These are phyloP conservation scores for Maudiozyma humilis DNA, from an alignment of 1,139 yeast species.

Conservation along the genomic window DNA sequence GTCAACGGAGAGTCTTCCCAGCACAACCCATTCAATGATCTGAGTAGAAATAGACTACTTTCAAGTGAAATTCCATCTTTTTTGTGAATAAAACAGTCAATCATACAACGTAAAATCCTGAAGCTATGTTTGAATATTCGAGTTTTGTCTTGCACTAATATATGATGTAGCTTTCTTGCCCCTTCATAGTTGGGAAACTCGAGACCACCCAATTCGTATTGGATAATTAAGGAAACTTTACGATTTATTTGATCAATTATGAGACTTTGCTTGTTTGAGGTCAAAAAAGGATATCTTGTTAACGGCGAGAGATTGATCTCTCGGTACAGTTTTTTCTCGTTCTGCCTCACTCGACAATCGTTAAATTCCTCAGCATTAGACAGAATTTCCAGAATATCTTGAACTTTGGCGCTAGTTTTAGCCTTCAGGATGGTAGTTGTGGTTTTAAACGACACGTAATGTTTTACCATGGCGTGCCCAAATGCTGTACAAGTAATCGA, in stretches of 20 bases:
- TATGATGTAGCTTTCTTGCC: constrained; percentile 33
- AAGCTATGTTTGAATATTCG: constrained; percentile 35
- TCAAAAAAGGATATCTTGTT: constrained; percentile 31
- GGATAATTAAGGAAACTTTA: constrained; percentile 36
- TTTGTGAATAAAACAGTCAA: constrained; percentile 37
- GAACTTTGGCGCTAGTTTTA: constrained; percentile 13
- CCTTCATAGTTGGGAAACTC: constrained; percentile 39
- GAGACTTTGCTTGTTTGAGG: constrained; percentile 23
- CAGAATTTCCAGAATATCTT: constrained; percentile 29
- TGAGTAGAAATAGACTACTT: constrained; percentile 32
- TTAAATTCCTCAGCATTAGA: constrained; percentile 37
- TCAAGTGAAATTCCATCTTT: constrained; percentile 36
- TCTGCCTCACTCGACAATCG: constrained; percentile 35
- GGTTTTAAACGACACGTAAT: constrained; percentile 39
- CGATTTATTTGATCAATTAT: constrained; percentile 25
- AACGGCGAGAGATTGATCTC: constrained; percentile 36
- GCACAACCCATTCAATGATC: constrained; percentile 37
- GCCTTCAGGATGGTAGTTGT: constrained; percentile 33
- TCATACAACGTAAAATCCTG: constrained; percentile 37
- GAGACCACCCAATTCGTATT: constrained; percentile 41
- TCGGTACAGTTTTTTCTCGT: constrained; percentile 39
- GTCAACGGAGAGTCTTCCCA: constrained; percentile 43
- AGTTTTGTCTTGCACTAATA: constrained; percentile 38
- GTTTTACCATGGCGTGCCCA: constrained; percentile 42
- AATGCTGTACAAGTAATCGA: constrained; percentile 31